Evolutionary conservation across 768 basidiomycete species (phyloP).

Genomic region (Clitopilus passeckerianus): DNA sequence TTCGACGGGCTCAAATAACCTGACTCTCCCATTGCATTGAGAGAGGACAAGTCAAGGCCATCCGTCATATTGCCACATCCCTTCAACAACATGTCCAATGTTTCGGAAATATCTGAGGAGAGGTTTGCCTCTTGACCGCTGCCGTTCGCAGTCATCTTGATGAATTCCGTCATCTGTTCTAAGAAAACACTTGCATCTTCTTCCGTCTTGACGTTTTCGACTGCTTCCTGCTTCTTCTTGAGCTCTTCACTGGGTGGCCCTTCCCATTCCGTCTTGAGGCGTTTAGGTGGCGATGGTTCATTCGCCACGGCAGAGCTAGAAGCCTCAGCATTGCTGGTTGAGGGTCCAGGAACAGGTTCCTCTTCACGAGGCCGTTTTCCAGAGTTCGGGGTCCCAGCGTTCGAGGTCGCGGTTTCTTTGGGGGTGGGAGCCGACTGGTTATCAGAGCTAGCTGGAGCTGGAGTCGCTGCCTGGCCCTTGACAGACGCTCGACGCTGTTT

Average conservation of each 20-base stretch:
- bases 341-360: conserved; percentile 29
- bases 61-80: conserved; percentile 38
- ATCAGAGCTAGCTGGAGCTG: neutral
- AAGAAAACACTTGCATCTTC: conserved; percentile 63
- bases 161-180: conserved; percentile 58
- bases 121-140: conserved; percentile 36
- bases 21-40: conserved; percentile 27
- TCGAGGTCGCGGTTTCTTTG: conserved; percentile 17
- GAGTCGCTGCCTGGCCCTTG: conserved; percentile 12
- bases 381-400: conserved; percentile 11
- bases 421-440: conserved; percentile 8
- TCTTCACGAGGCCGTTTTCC: conserved; percentile 53
- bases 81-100: conserved; percentile 60
- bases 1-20: conserved; percentile 19
- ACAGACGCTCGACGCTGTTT: conserved; percentile 27
- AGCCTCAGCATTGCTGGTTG: conserved; percentile 24
- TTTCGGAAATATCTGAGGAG: conserved; percentile 50
- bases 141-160: conserved; percentile 44
- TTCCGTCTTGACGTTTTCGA: conserved; percentile 55
- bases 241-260: conserved; percentile 49
- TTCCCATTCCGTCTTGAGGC: conserved; percentile 69
- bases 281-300: conserved; percentile 69
- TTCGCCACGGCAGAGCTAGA: conserved; percentile 23
- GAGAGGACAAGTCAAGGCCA: conserved; percentile 30
- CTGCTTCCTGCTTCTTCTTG: conserved; percentile 32